These are phyloP conservation scores for Colletotrichum somersetense DNA, from an alignment of 2,329 filamentous ascomycete genomes.

Conservation along the genomic window DNA sequence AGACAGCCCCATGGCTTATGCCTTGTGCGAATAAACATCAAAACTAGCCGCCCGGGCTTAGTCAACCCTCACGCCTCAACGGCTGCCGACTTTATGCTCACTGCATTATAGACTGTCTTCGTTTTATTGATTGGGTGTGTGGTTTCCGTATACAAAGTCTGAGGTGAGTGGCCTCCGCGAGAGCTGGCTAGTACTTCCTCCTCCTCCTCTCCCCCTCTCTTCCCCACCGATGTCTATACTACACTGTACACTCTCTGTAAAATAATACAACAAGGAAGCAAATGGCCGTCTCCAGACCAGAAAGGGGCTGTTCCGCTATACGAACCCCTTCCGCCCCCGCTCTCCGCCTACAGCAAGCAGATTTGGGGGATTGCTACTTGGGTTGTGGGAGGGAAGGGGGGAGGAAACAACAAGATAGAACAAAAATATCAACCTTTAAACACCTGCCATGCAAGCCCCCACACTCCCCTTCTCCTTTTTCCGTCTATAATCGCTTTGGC, in stretches of 20 bases:
- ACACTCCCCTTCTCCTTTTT: conserved; percentile 9
- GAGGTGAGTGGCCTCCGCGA: conserved; percentile 54
- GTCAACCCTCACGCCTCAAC: not conserved
- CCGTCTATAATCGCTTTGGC: conserved; percentile 39
- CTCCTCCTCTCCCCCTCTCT: conserved; percentile 31
- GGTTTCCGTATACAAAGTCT: conserved; percentile 35
- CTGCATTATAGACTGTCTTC: conserved; percentile 10
- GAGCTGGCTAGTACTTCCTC: conserved; percentile 44
- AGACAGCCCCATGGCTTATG: conserved; percentile 1
- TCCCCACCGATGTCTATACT: conserved; percentile 32
- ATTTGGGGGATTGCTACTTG: not conserved
- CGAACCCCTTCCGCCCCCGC: not conserved
- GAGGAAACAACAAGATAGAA: conserved; percentile 28
- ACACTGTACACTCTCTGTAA: conserved; percentile 29
- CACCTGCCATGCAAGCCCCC: conserved; percentile 53
- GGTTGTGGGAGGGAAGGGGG: not conserved
- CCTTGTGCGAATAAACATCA: conserved; percentile 13
- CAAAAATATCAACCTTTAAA: conserved; percentile 52
- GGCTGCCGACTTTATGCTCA: not conserved
- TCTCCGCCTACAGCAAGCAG: conserved; percentile 4
- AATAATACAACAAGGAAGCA: conserved; percentile 50
- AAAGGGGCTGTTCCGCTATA: conserved; percentile 5
- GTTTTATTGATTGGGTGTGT: conserved; percentile 28
- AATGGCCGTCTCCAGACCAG: conserved; percentile 21
- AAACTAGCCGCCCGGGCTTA: conserved; percentile 5